phyloP scores from a whole-genome alignment of 1,284 basidiomycete species.

The Leccinum subrobustum region DNA sequence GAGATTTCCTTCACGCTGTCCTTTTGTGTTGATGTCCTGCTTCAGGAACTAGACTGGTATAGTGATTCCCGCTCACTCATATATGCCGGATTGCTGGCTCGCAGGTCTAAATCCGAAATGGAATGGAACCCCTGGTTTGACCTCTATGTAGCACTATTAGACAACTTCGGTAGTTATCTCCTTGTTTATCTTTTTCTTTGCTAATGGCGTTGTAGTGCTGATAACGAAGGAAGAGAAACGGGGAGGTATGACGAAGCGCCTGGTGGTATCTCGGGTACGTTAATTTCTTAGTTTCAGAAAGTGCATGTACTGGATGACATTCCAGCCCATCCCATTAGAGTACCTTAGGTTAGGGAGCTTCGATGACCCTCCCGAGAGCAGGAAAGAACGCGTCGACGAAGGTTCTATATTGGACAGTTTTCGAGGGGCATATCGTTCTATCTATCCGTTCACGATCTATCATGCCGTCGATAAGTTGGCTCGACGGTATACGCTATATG shows the following conservation, averaged over 20 bases:
- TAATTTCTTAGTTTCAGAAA: background rate
- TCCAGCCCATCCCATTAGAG: constrained; percentile 72
- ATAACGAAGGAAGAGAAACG: constrained; percentile 60
- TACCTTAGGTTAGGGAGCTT: constrained; percentile 72
- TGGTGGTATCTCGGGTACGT: constrained; percentile 64
- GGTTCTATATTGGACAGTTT: constrained; percentile 56
- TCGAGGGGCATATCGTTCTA: constrained; percentile 45
- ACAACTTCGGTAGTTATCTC: constrained; percentile 63
- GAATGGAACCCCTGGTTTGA: constrained; percentile 67
- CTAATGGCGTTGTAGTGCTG: constrained; percentile 45
- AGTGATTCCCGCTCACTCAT: constrained; percentile 71
- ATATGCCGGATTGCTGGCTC: constrained; percentile 56
- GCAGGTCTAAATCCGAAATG: constrained; percentile 55
- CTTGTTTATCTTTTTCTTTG: background rate
- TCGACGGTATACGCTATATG: constrained; percentile 71
- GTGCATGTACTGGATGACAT: constrained; percentile 8
- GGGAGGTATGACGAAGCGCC: constrained; percentile 47
- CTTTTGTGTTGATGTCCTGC: constrained; percentile 4
- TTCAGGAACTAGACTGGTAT: constrained; percentile 76
- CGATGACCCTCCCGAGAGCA: constrained; percentile 51
- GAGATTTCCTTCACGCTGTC: constrained; percentile 18
- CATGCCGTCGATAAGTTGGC: constrained; percentile 56
- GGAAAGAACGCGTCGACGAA: constrained; percentile 60
- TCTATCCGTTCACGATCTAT: constrained; percentile 75
- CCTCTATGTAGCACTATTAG: constrained; percentile 64